Evolutionary conservation across 805 yeast genomes (phyloP).

Genomic region (Torulaspora maleeae): DNA sequence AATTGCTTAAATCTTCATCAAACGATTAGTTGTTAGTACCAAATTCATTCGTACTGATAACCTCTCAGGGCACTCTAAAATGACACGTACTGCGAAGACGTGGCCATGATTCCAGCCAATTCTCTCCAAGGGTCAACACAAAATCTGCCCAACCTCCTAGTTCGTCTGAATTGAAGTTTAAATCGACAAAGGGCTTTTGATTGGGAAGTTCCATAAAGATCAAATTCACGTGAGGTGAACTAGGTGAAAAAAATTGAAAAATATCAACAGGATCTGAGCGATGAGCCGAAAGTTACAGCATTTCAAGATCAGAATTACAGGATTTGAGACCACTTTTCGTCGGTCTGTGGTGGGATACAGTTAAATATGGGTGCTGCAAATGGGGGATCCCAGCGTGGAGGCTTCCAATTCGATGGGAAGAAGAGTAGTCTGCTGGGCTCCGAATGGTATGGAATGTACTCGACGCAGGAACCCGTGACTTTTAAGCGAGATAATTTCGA

Average conservation of each 20-base stretch:
- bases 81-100: slow-evolving; percentile 30
- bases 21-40: no score
- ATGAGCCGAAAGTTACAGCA: slow-evolving; percentile 1
- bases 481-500: slow-evolving; percentile 50
- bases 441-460: slow-evolving; percentile 31
- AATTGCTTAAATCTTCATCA: slow-evolving; percentile 34
- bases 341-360: neutral
- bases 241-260: neutral
- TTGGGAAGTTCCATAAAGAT: neutral
- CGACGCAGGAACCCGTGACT: slow-evolving; percentile 19
- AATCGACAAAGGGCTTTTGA: neutral
- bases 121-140: neutral
- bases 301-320: neutral
- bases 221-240: neutral
- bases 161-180: neutral
- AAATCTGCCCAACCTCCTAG: neutral
- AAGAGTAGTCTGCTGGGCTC: slow-evolving; percentile 27
- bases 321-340: neutral
- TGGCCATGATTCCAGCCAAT: slow-evolving; percentile 15
- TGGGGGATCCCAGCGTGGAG: slow-evolving; percentile 14
- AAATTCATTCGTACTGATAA: neutral
- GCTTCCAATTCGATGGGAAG: slow-evolving; percentile 18
- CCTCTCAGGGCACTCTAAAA: neutral
- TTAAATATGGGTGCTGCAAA: neutral
- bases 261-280: slow-evolving; percentile 1